Evolutionary conservation across 805 yeast genomes (phyloP), one percentile per base, ranked within the genome.

Genomic region (Dipodascus geniculatus): DNA sequence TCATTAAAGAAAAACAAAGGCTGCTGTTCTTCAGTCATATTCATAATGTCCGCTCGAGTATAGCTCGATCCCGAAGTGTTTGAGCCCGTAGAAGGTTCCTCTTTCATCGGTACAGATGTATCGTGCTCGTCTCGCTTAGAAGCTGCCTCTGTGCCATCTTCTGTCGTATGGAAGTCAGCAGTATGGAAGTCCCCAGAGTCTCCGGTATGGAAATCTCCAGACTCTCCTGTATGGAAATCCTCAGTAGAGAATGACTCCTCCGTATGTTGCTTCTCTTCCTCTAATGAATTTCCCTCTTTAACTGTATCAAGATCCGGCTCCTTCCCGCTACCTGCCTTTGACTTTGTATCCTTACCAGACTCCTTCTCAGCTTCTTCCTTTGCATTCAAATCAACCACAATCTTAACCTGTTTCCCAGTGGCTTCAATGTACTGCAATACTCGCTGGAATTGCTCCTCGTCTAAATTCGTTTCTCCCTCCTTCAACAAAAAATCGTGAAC

Each of bases 1-100:
- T 60, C 63, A 47, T 56, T 52, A 22, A 59, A 56, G 48, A 54
- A 54, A 22, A 55, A 55, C 31, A 58, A 23, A 3, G 61, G 61
- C 22, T 55, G 57, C 44, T 49, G 23, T 20, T 48, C 51, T 50
- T 16, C 55, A 47, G 19, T 33, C 50, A 9, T 51, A 52, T 22
- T 48, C 35, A 31, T 38, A 17, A 38, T 38, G 20, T 38, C 44
- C 4, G 44, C 44, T 6, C 44, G 44, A 9, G 44, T 38, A 17
- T 38, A 38, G 6, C 20, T 38, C 20, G 20, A n/a, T 4, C 20
- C 4, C 20, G 17, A n/a, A 17, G 44, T 11, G 19, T 4, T 6
- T n/a, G 44, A 38, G 6, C 14, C 44, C 14, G 44, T 38, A 38
- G 20, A 4, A 17, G 44, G 14, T n/a, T 14, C 35, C 8, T 28